Conservation (phyloP, 2,329 filamentous ascomycete genomes). For the Fusarium mangiferae region DNA sequence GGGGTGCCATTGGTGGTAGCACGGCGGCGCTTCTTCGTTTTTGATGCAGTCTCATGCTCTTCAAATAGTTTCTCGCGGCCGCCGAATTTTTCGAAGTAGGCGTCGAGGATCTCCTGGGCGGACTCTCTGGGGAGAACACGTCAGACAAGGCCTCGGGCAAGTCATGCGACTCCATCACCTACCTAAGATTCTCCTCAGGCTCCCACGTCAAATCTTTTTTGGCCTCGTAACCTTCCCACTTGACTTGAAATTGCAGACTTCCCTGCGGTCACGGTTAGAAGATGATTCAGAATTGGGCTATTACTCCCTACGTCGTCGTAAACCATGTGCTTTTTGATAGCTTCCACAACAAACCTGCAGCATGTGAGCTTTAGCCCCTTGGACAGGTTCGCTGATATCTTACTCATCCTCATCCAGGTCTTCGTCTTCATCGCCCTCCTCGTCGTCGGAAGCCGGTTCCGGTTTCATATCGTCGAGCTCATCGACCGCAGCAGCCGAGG, state of each 20-base stretch:
- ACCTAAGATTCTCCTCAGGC: constrained; percentile 71
- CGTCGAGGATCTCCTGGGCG: constrained; percentile 68
- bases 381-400: constrained; percentile 39
- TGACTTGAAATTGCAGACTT: constrained; percentile 72
- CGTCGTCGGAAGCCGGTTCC: constrained; percentile 45
- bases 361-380: constrained; percentile 30
- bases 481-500: constrained; percentile 29
- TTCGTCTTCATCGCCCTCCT: constrained; percentile 51
- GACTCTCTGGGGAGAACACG: constrained; percentile 57
- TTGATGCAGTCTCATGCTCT: constrained; percentile 60
- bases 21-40: constrained; percentile 68
- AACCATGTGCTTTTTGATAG: constrained; percentile 74
- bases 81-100: constrained; percentile 72
- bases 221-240: constrained; percentile 83
- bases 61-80: constrained; percentile 68
- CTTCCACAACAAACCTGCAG: constrained; percentile 76
- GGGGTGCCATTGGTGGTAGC: constrained; percentile 54
- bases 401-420: constrained; percentile 58
- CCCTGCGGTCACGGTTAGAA: constrained; percentile 51
- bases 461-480: constrained; percentile 43
- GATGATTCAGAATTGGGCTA: background rate
- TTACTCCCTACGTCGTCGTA: constrained; percentile 60
- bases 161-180: constrained; percentile 1
- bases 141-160: background rate
- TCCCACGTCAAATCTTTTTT: constrained; percentile 82